phyloP scores from a whole-genome alignment of 306 rosid genomes.

The Carpinus viminea region DNA sequence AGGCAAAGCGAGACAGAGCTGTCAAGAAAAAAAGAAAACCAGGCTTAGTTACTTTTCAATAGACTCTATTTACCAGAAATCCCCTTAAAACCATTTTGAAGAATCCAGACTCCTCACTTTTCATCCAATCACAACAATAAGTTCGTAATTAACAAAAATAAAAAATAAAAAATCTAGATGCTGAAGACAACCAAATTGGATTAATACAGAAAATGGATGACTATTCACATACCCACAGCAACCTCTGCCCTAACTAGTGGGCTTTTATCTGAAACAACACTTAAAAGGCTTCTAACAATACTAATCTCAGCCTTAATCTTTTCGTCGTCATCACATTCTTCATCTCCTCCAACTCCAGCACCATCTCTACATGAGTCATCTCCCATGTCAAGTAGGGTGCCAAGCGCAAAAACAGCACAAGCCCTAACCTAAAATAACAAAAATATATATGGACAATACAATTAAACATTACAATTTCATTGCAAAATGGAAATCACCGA shows the following conservation, averaged over 20 bases:
- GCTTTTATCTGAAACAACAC: conserved; percentile 93
- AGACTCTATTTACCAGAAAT: neutral
- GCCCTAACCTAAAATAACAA: conserved; percentile 80
- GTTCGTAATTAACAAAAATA: conserved; percentile 1
- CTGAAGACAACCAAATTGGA: conserved; percentile 9
- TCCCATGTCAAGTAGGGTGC: conserved; percentile 88
- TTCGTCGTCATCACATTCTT: conserved; percentile 85
- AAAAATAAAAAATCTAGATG: neutral
- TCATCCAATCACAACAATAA: conserved; percentile 14
- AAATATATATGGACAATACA: neutral
- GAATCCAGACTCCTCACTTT: neutral
- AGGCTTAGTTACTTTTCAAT: conserved; percentile 13
- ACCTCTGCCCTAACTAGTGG: conserved; percentile 98
- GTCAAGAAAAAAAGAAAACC: conserved; percentile 23
- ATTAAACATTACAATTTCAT: conserved; percentile 10
- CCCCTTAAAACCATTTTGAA: neutral
- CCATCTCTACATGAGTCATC: conserved; percentile 65
- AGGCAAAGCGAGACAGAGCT: conserved; percentile 94
- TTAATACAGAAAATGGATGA: conserved; percentile 24
- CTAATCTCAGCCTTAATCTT: conserved; percentile 80
- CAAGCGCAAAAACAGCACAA: conserved; percentile 90
- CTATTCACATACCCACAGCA: conserved; percentile 83
- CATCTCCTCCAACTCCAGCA: conserved; percentile 81
- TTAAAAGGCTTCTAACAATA: conserved; percentile 71
- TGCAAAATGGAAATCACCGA: conserved; percentile 2